Conservation (phyloP, 2,329 filamentous ascomycete genomes). For the Emmonsiellopsis sp. region DNA sequence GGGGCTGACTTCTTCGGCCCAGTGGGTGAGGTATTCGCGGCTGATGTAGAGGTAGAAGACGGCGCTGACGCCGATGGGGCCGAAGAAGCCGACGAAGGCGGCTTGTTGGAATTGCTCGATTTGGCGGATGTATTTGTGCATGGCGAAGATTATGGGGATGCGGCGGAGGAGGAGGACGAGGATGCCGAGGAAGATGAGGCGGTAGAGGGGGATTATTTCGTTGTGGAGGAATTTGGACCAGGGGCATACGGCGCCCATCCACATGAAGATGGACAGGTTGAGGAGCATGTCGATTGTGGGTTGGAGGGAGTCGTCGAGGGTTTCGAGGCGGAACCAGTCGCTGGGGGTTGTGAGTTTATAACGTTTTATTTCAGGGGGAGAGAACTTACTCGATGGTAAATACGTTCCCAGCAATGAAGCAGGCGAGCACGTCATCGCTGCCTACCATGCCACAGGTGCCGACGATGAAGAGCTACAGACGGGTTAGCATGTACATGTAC, state of each 20-base stretch:
- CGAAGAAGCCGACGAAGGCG: constrained; percentile 84
- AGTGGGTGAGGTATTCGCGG: constrained; percentile 57
- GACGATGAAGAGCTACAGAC: constrained; percentile 61
- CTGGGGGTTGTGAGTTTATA: constrained; percentile 21
- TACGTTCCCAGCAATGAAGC: constrained; percentile 82
- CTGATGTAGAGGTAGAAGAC: constrained; percentile 83
- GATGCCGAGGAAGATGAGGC: constrained; percentile 63
- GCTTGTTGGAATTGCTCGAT: constrained; percentile 67
- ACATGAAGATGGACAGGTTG: constrained; percentile 80
- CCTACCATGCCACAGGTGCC: constrained; percentile 82
- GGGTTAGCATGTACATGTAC: neutral
- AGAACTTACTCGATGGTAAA: constrained; percentile 69
- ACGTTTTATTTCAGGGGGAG: neutral
- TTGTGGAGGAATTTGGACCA: constrained; percentile 64
- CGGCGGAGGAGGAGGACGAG: constrained; percentile 69
- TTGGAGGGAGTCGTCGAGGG: constrained; percentile 82
- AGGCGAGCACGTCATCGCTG: constrained; percentile 81
- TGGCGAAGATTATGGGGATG: constrained; percentile 62
- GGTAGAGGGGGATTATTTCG: constrained; percentile 60
- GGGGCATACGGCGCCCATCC: constrained; percentile 78
- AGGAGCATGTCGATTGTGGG: constrained; percentile 92
- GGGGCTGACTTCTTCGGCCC: neutral
- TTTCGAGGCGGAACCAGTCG: constrained; percentile 87
- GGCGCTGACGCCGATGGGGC: constrained; percentile 81
- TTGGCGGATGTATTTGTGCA: constrained; percentile 69